Evolutionary conservation across 83 land plant species (phyloP).

Genomic region (Thuja plicata): DNA sequence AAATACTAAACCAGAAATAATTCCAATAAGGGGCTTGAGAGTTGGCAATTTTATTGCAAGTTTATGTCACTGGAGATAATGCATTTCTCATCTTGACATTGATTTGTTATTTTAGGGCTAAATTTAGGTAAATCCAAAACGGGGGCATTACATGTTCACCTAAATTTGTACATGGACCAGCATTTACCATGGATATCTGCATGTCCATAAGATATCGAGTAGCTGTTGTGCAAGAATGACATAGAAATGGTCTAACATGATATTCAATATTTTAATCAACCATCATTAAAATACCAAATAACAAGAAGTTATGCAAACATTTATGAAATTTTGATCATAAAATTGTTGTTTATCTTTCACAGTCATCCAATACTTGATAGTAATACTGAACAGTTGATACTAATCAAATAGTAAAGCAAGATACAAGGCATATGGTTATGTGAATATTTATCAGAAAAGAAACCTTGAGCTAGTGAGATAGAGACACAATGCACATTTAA

Average conservation of each 20-base stretch:
- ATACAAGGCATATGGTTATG: not conserved
- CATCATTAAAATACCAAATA: not conserved
- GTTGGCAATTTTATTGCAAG: no score
- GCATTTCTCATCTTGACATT: no score
- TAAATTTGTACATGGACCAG: not conserved
- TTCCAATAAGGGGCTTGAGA: no score
- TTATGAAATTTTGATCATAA: not conserved
- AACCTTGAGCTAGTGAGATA: not conserved
- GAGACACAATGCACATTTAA: not conserved
- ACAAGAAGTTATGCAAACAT: not conserved
- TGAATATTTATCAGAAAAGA: not conserved
- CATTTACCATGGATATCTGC: not conserved
- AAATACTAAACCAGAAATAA: no score
- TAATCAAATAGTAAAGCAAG: not conserved
- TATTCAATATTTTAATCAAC: not conserved
- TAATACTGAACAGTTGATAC: not conserved
- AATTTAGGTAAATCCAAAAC: no score
- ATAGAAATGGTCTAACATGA: not conserved
- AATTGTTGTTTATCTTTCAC: not conserved
- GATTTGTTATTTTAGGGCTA: no score
- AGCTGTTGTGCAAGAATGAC: not conserved
- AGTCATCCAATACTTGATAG: not conserved
- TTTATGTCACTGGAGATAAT: no score
- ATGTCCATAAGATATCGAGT: not conserved
- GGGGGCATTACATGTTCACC: not conserved